These are phyloP conservation scores for Backusella macrospora DNA, from an alignment of 192 early-diverging fungal genomes.

Conservation along the genomic window DNA sequence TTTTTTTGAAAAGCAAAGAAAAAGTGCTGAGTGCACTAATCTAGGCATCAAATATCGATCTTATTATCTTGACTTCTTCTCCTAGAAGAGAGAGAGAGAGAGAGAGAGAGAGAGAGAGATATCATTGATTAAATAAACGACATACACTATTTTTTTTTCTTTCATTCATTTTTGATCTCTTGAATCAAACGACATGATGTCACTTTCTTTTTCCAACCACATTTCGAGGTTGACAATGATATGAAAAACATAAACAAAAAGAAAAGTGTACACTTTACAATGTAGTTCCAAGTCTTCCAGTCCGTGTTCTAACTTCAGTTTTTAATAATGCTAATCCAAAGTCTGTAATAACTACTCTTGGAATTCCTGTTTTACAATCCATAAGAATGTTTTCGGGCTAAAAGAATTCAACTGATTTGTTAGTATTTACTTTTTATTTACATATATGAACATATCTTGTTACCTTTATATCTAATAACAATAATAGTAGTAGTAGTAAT, in stretches of 20 bases:
- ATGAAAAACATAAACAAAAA: not conserved
- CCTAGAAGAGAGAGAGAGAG: too few relatives aligned
- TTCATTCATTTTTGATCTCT: not conserved
- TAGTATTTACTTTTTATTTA: not conserved
- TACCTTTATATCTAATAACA: conserved; percentile 10
- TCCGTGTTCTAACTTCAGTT: not conserved
- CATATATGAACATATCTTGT: not conserved
- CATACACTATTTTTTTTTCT: not conserved
- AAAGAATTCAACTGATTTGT: not conserved
- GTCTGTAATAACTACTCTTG: not conserved
- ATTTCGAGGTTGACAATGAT: not conserved
- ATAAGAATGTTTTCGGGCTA: conserved; percentile 2
- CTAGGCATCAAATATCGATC: too few relatives aligned
- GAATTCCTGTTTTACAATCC: not conserved
- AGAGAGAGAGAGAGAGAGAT: too few relatives aligned
- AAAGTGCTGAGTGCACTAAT: too few relatives aligned
- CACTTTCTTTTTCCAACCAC: too few relatives aligned
- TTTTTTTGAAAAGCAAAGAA: too few relatives aligned
- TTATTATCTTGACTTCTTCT: too few relatives aligned
- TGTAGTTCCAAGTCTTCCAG: not conserved
- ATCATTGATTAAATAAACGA: not conserved
- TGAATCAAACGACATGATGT: too few relatives aligned
- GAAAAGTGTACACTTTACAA: not conserved
- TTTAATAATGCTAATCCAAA: not conserved
- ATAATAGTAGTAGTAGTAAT: too few relatives aligned